Conservation (phyloP, 352 stramenopile genomes). For the Globisporangium mamillatum region DNA sequence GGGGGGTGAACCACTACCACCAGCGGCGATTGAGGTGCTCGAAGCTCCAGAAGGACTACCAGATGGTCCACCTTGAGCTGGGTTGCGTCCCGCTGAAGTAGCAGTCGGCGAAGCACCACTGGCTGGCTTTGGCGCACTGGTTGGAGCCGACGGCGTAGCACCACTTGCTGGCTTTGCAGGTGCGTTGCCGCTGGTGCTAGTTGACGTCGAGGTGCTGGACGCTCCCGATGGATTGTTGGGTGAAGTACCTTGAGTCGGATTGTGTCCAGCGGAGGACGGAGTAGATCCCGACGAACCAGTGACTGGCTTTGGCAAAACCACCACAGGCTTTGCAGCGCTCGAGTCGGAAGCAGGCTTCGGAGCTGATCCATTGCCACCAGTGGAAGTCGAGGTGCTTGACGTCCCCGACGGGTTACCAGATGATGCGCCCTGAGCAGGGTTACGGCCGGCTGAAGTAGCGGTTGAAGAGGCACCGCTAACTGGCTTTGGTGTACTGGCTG, state of each 20-base stretch:
- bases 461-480: not conserved
- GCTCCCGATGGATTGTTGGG: not conserved
- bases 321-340: not conserved
- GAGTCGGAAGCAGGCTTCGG: not conserved
- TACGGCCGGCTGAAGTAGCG: not conserved
- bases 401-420: not conserved
- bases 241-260: not conserved
- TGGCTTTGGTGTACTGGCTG: not conserved
- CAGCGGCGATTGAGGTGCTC: not conserved
- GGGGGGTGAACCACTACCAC: not conserved
- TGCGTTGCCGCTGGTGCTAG: not conserved
- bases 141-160: not conserved
- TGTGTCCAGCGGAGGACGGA: not conserved
- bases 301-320: not conserved
- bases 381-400: not conserved
- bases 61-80: not conserved
- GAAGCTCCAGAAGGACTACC: not conserved
- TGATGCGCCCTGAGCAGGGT: not conserved
- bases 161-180: not conserved
- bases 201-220: not conserved
- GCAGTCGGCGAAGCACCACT: not conserved
- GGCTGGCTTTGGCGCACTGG: not conserved
- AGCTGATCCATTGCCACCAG: not conserved
- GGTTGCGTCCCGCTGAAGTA: not conserved
- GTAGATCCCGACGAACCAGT: not conserved